Evolutionary conservation across 768 basidiomycete genomes (phyloP).

Genomic region (Porpolomopsis calyptriformis): DNA sequence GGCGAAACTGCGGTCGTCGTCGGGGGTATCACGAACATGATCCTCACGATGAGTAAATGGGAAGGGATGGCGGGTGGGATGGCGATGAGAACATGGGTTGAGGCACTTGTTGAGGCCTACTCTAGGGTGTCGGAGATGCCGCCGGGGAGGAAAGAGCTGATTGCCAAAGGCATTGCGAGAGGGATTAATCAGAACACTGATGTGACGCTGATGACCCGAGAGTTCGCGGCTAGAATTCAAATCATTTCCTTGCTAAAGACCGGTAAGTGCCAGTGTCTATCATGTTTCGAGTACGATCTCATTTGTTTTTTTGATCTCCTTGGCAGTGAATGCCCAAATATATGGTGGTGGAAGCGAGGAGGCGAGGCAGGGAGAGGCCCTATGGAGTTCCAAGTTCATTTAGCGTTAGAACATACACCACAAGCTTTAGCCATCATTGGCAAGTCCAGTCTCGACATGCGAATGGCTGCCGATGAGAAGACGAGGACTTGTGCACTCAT

Average conservation of each 20-base stretch:
- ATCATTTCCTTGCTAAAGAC: constrained; percentile 43
- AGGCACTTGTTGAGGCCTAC: constrained; percentile 21
- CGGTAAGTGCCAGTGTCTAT: constrained; percentile 25
- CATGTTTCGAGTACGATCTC: constrained; percentile 2
- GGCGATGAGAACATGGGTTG: constrained; percentile 47
- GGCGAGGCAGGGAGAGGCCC: constrained; percentile 39
- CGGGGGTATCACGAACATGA: constrained; percentile 44
- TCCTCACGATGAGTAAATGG: constrained; percentile 45
- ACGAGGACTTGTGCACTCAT: too few relatives aligned
- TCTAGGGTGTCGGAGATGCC: constrained; percentile 14
- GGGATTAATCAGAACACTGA: constrained; percentile 43
- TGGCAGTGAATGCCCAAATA: constrained; percentile 39
- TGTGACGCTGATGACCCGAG: constrained; percentile 39
- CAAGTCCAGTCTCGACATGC: too few relatives aligned
- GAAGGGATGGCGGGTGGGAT: constrained; percentile 45
- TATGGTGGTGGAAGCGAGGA: constrained; percentile 39
- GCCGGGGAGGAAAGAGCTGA: constrained; percentile 26
- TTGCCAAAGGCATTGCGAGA: constrained; percentile 39
- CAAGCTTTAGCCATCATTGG: too few relatives aligned
- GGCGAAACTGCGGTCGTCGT: constrained; percentile 39
- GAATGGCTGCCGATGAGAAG: too few relatives aligned
- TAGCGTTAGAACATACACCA: too few relatives aligned
- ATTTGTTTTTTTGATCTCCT: background rate
- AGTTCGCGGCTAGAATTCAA: constrained; percentile 44
- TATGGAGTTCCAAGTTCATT: constrained; percentile 45